Percentiles rank a stretch among this genome's conserved stretches.
These are phyloP conservation scores for Podila epigama DNA, from an alignment of 192 early-diverging fungal species.

Conservation along the genomic window DNA sequence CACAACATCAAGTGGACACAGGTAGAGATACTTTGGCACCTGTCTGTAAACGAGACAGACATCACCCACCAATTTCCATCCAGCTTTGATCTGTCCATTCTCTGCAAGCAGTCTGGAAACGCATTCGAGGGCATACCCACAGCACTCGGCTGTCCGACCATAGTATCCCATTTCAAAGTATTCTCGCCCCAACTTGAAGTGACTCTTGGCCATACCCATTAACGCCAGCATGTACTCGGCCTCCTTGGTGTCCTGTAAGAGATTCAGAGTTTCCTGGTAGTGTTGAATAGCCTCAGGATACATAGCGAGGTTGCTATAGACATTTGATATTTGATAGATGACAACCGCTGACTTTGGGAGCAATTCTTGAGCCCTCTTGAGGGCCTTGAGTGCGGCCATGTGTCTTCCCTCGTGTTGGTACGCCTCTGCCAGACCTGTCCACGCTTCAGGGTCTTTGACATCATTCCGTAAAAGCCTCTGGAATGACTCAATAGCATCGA, in stretches of 20 bases:
- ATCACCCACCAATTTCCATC: constrained; percentile 70
- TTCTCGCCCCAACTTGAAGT: constrained; percentile 56
- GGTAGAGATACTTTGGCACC: constrained; percentile 56
- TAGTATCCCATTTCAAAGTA: constrained; percentile 68
- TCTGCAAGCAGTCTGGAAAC: constrained; percentile 16
- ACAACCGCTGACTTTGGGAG: constrained; percentile 58
- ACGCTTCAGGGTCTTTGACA: constrained; percentile 63
- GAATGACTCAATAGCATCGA: constrained; percentile 72
- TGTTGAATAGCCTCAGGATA: constrained; percentile 60
- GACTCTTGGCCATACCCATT: constrained; percentile 60
- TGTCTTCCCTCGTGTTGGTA: constrained; percentile 76
- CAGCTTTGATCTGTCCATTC: constrained; percentile 45
- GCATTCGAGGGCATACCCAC: constrained; percentile 52
- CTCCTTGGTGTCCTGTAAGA: constrained; percentile 43
- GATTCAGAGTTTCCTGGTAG: constrained; percentile 43
- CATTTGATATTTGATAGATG: constrained; percentile 54
- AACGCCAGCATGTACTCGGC: constrained; percentile 54
- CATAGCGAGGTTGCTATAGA: constrained; percentile 62
- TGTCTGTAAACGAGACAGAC: constrained; percentile 58
- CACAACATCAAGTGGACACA: constrained; percentile 34
- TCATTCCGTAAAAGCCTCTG: constrained; percentile 84
- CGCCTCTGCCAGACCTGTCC: constrained; percentile 84
- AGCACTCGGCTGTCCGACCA: constrained; percentile 68
- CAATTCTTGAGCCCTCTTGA: constrained; percentile 72
- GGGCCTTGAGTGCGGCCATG: constrained; percentile 79